Evolutionary conservation across 2,329 filamentous ascomycete genomes (phyloP).

Genomic region (Colletotrichum magnum): DNA sequence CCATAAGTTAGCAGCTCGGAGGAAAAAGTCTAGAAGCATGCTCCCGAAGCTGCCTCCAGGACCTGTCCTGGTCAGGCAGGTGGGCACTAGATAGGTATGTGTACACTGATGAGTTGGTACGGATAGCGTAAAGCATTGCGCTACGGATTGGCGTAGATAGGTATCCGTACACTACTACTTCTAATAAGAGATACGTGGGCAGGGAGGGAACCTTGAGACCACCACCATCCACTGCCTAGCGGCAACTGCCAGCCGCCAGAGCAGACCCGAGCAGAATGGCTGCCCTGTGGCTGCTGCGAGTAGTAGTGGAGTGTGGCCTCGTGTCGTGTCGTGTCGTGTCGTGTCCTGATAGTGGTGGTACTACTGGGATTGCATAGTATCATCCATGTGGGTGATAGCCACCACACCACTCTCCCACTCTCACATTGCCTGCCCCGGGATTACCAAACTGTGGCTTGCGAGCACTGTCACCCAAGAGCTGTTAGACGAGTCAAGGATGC

Average conservation of each 20-base stretch:
- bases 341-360: too few species aligned
- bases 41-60: constrained; percentile 16
- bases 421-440: neutral
- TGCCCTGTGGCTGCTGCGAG: constrained; percentile 28
- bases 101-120: constrained; percentile 18
- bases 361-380: too few species aligned
- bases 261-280: constrained; percentile 26
- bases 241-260: constrained; percentile 2
- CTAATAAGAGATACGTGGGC: too few species aligned
- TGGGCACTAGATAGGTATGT: neutral
- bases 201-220: neutral
- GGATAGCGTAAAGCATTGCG: too few species aligned
- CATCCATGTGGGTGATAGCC: too few species aligned
- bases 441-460: too few species aligned
- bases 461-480: too few species aligned
- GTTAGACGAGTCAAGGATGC: neutral
- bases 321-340: too few species aligned
- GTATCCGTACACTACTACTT: too few species aligned
- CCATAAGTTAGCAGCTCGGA: neutral
- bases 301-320: neutral
- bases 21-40: constrained; percentile 37
- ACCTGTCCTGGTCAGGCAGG: constrained; percentile 13
- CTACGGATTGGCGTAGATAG: too few species aligned
- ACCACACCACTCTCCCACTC: too few species aligned
- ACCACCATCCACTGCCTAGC: neutral